A percentile compares a stretch with the other conserved stretches of the same genome.
These are phyloP conservation scores for Melastoma candidum DNA, from an alignment of 441 rosid genomes.

Conservation along the genomic window DNA sequence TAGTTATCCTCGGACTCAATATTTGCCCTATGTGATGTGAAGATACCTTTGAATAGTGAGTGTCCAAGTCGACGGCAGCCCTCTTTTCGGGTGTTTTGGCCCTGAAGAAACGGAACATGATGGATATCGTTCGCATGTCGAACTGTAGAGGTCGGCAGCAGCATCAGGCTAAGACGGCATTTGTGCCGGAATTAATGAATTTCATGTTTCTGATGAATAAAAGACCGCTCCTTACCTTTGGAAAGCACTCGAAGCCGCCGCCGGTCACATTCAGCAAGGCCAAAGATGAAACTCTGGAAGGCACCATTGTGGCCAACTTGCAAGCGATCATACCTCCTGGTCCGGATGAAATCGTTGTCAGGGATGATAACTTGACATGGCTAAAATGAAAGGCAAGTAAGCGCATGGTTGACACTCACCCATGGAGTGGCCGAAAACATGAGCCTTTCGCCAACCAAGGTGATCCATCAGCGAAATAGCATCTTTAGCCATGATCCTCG, in stretches of 20 bases:
- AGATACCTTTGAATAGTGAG: slow-evolving; percentile 18
- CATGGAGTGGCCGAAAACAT: no score
- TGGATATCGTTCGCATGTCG: slow-evolving; percentile 39
- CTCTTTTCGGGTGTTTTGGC: slow-evolving; percentile 20
- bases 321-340: slow-evolving; percentile 97
- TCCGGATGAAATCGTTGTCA: neutral
- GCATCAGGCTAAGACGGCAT: neutral
- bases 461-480: no score
- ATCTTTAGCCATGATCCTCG: no score
- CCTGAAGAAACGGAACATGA: slow-evolving; percentile 15
- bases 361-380: no score
- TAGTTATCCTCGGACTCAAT: no score
- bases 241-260: slow-evolving; percentile 90
- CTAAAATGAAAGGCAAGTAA: no score
- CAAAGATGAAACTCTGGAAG: slow-evolving; percentile 65
- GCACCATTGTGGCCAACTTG: slow-evolving; percentile 84
- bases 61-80: slow-evolving; percentile 20
- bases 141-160: slow-evolving; percentile 32
- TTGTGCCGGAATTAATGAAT: neutral
- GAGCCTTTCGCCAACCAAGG: no score
- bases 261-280: slow-evolving; percentile 95
- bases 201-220: neutral
- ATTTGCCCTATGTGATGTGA: neutral
- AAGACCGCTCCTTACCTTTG: slow-evolving; percentile 47
- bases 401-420: no score